Evolutionary conservation across 768 basidiomycete genomes (phyloP).

Genomic region (Myochromella boudieri): DNA sequence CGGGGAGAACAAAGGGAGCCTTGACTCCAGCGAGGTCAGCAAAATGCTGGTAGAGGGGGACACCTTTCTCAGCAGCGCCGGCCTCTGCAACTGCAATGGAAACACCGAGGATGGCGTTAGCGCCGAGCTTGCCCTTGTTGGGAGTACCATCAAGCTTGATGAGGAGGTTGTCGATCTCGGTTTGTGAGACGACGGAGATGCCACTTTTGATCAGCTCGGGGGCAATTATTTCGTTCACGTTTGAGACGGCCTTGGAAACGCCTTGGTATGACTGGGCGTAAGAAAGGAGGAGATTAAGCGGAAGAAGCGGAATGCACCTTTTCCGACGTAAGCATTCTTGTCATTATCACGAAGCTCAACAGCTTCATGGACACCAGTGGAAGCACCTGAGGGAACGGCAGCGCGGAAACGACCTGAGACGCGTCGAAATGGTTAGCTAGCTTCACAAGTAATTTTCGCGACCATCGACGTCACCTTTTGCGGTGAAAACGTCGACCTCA

Average conservation of each 20-base stretch:
- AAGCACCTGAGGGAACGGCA: conserved; percentile 96
- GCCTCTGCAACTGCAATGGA: conserved; percentile 95
- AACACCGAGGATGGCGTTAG: conserved; percentile 98
- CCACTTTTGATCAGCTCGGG: conserved; percentile 84
- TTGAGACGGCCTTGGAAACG: conserved; percentile 89
- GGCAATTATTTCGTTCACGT: conserved; percentile 91
- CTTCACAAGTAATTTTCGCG: not conserved
- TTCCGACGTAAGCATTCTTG: conserved; percentile 91
- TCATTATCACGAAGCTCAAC: conserved; percentile 98
- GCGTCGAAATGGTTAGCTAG: conserved; percentile 10
- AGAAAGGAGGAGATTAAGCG: conserved; percentile 6
- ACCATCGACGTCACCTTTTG: conserved; percentile 58
- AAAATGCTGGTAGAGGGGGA: conserved; percentile 95
- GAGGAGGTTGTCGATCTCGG: conserved; percentile 95
- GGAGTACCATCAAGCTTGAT: conserved; percentile 97
- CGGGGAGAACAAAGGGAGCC: conserved; percentile 89
- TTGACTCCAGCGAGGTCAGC: conserved; percentile 95
- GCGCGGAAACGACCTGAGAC: conserved; percentile 85
- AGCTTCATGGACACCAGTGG: conserved; percentile 97
- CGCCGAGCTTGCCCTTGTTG: conserved; percentile 99
- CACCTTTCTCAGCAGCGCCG: conserved; percentile 90
- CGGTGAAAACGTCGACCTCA: conserved; percentile 88
- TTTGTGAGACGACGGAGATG: conserved; percentile 85
- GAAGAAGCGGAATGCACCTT: conserved; percentile 58
- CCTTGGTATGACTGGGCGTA: conserved; percentile 45